phyloP scores from a whole-genome alignment of 2,329 filamentous ascomycete species.

The Colletotrichum brevisporum region DNA sequence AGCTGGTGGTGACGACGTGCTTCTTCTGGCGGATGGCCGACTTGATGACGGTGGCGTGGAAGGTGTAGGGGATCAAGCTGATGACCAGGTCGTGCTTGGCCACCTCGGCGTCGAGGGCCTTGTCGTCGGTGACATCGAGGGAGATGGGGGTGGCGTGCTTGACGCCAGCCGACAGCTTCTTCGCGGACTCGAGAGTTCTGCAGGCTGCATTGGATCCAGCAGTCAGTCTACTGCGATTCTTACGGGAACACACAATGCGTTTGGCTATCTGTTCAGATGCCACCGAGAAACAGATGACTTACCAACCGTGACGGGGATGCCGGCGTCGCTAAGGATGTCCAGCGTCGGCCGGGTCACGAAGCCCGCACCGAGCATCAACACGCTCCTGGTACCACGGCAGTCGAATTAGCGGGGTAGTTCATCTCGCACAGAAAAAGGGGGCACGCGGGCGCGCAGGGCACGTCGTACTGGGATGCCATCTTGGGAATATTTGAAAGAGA shows the following conservation, averaged over 20 bases:
- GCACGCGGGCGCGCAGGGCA: not conserved
- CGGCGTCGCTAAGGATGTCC: slow-evolving; percentile 73
- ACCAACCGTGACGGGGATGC: slow-evolving; percentile 76
- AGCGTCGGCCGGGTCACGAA: slow-evolving; percentile 76
- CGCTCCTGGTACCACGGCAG: slow-evolving; percentile 12
- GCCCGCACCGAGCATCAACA: slow-evolving; percentile 66
- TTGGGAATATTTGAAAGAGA: not conserved
- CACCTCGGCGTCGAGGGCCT: slow-evolving; percentile 85
- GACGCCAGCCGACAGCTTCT: slow-evolving; percentile 81
- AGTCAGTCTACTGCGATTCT: not conserved
- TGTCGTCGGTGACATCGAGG: slow-evolving; percentile 84
- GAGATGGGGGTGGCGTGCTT: slow-evolving; percentile 82
- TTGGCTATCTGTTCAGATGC: no score
- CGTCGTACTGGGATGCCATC: slow-evolving; percentile 37
- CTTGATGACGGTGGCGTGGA: slow-evolving; percentile 92
- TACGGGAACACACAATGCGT: no score
- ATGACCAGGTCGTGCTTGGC: slow-evolving; percentile 85
- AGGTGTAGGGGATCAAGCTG: slow-evolving; percentile 91
- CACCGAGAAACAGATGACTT: slow-evolving; percentile 47
- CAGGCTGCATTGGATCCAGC: slow-evolving; percentile 72
- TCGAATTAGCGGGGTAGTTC: slow-evolving; percentile 11
- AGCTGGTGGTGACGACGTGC: slow-evolving; percentile 95
- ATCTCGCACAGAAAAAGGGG: not conserved
- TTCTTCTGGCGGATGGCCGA: slow-evolving; percentile 94
- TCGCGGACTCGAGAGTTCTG: slow-evolving; percentile 82